A percentile compares a stretch with the other conserved stretches of the same genome.
These are phyloP conservation scores for Mycena galericulata DNA, from an alignment of 768 basidiomycete genomes.

Conservation along the genomic window DNA sequence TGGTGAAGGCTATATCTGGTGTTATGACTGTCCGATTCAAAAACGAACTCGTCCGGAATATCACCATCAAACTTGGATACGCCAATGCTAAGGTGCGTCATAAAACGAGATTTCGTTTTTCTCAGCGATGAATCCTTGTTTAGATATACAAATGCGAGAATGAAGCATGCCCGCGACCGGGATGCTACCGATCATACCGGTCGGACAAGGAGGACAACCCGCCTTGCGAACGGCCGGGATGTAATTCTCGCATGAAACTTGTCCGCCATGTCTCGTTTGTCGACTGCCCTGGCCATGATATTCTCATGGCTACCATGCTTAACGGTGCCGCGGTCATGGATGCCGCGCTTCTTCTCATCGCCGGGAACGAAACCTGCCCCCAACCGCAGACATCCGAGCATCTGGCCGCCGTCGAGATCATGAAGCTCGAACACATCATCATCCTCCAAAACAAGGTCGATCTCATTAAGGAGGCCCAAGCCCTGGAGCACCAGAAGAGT, in stretches of 20 bases:
- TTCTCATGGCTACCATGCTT: conserved; percentile 99
- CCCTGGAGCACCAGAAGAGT: conserved; percentile 95
- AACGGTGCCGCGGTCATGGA: conserved; percentile 99
- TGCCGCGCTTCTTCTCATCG: conserved; percentile 94
- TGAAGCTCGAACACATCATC: conserved; percentile 98
- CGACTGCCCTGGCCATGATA: conserved; percentile 97
- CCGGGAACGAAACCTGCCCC: conserved; percentile 98
- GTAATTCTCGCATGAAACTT: conserved; percentile 90
- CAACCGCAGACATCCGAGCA: conserved; percentile 99
- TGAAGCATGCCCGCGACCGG: conserved; percentile 90
- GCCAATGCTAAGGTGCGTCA: conserved; percentile 93
- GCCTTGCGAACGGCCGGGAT: conserved; percentile 93
- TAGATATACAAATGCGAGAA: conserved; percentile 99
- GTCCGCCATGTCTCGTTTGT: conserved; percentile 98
- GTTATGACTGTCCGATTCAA: conserved; percentile 99
- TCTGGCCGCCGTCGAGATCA: conserved; percentile 98
- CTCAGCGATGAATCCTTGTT: conserved; percentile 30
- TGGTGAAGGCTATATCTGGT: conserved; percentile 98
- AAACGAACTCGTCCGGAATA: conserved; percentile 98
- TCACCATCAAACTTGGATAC: conserved; percentile 99
- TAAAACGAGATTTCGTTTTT: background rate
- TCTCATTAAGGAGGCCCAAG: conserved; percentile 94
- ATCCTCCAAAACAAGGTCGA: conserved; percentile 99
- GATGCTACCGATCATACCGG: conserved; percentile 93
- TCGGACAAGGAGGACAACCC: conserved; percentile 96